Base-by-base conservation (phyloP, 2,329 filamentous ascomycete genomes). In the Colletotrichum liaoningense region DNA sequence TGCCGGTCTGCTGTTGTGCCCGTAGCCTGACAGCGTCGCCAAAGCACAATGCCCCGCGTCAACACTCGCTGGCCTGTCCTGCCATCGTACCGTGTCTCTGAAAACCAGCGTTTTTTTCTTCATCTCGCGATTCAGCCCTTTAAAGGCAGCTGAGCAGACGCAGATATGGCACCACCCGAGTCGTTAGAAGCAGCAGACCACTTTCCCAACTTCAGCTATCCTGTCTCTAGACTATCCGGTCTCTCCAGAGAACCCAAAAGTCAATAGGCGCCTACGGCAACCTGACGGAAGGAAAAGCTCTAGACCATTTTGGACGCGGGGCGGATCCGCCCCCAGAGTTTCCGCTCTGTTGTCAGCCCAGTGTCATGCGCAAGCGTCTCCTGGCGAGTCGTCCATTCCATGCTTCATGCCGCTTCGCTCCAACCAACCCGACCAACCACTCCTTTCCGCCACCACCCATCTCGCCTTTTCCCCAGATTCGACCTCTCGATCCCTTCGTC, bases 391-490 rank as follows among this genome's bases (percentile, higher is more conserved):
- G 52, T 26, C 19, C 1, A 42, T 59, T 33, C 52, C 56, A 49
- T 19, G 14, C 56, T 46, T 46, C 30, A 49, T 42, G 33, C 38
- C 38, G 16, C 16, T 19, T 42, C 38, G 38, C 38, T 33, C 35
- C 42, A 57, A 19, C 42, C 38, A 55, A 68, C 30, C 49, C 66
- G 24, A 19, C 38, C 38, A 42, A 42, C 38, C 38, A 42, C 38
- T 42, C 38, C 38, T 42, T 42, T 42, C 38, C 38, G 38, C 38
- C 38, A 42, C 38, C 24, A 26, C 16, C 26, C 26, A 49, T 26
- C 30, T 58, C 28, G 30, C 24, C 22, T 73, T 5, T 74, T 62
- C 73, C 69, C 73, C 69, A 62, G 69, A n/a, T 69, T 74, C 66
- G 2, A 19, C 6, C 52, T 52, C 22, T 38, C 49, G 24, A n/a